Conservation (phyloP, 495 filamentous ascomycete genomes). For the Bacidia gigantensis region DNA sequence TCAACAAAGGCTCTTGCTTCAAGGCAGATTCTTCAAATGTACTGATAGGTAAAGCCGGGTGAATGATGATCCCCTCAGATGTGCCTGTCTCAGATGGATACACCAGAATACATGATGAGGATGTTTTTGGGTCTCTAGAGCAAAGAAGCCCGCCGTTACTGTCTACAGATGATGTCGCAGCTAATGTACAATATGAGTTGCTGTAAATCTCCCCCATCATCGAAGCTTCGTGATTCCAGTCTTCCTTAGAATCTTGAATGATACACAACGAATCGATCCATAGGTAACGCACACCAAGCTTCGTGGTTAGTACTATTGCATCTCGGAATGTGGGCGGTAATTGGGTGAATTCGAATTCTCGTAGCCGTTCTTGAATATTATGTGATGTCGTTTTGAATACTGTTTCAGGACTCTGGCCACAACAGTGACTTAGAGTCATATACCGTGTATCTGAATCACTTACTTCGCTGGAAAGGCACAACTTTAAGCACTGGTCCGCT, state of each 20-base stretch:
- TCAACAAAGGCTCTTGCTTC: background rate
- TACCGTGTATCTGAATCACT: too few species aligned
- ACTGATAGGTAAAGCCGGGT: background rate
- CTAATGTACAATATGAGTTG: conserved; percentile 6
- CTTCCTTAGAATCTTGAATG: conserved; percentile 12
- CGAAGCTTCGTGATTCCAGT: conserved; percentile 9
- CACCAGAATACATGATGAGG: background rate
- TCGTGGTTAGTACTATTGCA: background rate
- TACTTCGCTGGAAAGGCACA: too few species aligned
- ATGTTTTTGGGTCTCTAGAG: background rate
- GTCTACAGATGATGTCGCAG: conserved; percentile 4
- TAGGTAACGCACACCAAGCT: conserved; percentile 6
- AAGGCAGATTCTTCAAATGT: background rate
- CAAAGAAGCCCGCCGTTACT: conserved; percentile 5
- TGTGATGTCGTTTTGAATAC: too few species aligned
- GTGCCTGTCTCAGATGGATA: background rate
- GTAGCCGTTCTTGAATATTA: too few species aligned
- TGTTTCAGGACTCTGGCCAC: too few species aligned
- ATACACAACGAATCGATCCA: conserved; percentile 21
- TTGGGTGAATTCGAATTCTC: too few species aligned
- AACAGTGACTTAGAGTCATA: too few species aligned
- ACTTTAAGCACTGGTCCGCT: too few species aligned
- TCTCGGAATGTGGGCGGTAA: background rate
- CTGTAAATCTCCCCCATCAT: conserved; percentile 11
- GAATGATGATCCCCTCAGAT: background rate